Percentiles rank a stretch among this genome's conserved stretches.
Conservation (phyloP, 768 basidiomycete species). For the Kwoniella dendrophila region DNA sequence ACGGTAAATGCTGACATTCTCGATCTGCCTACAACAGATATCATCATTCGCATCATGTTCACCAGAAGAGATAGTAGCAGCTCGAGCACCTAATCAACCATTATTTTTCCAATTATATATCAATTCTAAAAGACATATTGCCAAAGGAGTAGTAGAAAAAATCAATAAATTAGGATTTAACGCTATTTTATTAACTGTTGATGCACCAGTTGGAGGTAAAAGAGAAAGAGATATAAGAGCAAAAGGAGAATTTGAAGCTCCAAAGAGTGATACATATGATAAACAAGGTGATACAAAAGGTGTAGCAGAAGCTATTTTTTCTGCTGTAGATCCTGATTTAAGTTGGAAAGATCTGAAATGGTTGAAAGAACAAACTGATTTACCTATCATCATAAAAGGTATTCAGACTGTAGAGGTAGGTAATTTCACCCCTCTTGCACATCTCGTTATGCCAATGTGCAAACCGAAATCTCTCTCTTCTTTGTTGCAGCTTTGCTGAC, state of each 20-base stretch:
- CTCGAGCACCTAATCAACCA: conserved; percentile 41
- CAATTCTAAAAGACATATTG: conserved; percentile 61
- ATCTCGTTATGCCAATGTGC: background rate
- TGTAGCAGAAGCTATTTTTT: conserved; percentile 54
- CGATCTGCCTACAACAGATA: conserved; percentile 33
- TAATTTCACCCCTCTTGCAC: background rate
- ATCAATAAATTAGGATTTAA: conserved; percentile 76
- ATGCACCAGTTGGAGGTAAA: conserved; percentile 80
- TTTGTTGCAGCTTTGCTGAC: background rate
- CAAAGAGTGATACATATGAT: conserved; percentile 42
- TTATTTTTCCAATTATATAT: conserved; percentile 69
- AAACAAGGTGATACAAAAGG: conserved; percentile 44
- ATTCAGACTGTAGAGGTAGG: conserved; percentile 55
- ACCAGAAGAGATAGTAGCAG: conserved; percentile 56
- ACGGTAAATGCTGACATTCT: background rate
- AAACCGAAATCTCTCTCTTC: background rate
- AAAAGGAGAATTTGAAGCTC: conserved; percentile 49
- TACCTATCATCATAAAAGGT: conserved; percentile 61
- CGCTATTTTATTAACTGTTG: conserved; percentile 87
- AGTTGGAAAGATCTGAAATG: conserved; percentile 58
- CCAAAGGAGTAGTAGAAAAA: conserved; percentile 64
- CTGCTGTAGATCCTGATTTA: conserved; percentile 55
- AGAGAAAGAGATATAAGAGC: conserved; percentile 57
- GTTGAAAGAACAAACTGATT: conserved; percentile 56
- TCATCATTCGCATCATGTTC: conserved; percentile 56